Base-by-base conservation (phyloP, 1,284 basidiomycete genomes). In the Puccinia hordei region DNA sequence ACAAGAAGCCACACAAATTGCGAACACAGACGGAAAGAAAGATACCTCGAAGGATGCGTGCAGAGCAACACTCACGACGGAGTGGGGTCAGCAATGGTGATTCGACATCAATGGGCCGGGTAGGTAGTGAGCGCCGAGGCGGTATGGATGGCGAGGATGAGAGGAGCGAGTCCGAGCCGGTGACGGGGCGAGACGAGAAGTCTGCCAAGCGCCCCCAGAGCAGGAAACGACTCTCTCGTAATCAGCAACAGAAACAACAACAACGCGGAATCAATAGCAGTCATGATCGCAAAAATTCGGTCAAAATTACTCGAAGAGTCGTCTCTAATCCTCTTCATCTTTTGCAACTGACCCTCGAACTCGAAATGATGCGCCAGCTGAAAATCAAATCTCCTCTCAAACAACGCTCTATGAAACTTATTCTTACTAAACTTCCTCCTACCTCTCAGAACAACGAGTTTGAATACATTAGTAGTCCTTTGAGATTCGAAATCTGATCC, bases 321-420 rank as follows among this genome's bases (percentile, higher is more conserved):
- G 82, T 83, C 68, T 83, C 83, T 30, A 83, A 83, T 49, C 81
- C 79, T n/a, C 81, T 81, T 6, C 82, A 83, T 76, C 57, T 83
- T 22, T 61, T 83, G 17, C 82, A 82, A 81, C 82, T 83, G 51
- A 59, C 72, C 12, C 78, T 83, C 69, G 83, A 83, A 68, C 78
- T 83, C 10, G 80, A 81, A 44, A 83, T 83, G 83, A 83, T 83
- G 82, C 79, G 81, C 19, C 49, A 72, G 24, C 73, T 73, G 51
- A 83, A 83, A 81, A 83, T 83, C 69, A 81, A 78, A 19, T 63
- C 61, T 2, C 35, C 61, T 6, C 35, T 41, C 30, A 35, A 33
- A 63, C 61, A 63, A 41, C 35, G 53, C 53, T 55, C 53, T 6
- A 55, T 63, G 35, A 63, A 63, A 38, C 35, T 63, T 30, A 38